phyloP scores from a whole-genome alignment of 768 basidiomycete genomes.

The Clitopilus passeckerianus region DNA sequence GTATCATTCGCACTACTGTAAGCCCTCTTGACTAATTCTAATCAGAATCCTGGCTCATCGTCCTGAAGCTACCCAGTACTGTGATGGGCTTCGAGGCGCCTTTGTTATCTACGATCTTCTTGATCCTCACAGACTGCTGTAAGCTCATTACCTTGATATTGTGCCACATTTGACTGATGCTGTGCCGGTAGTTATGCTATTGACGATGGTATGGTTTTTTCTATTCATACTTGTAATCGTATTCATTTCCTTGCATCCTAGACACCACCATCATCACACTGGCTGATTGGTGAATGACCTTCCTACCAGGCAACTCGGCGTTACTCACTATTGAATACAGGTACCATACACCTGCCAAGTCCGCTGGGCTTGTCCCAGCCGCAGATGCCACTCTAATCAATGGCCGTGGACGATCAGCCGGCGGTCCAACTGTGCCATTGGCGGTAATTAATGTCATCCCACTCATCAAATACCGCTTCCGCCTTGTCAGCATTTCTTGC shows the following conservation, averaged over 20 bases:
- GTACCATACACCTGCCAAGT: slow-evolving; percentile 22
- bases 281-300: slow-evolving; percentile 37
- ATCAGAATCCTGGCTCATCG: not conserved
- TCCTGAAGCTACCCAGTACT: slow-evolving; percentile 40
- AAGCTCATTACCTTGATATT: not conserved
- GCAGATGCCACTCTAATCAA: slow-evolving; percentile 39
- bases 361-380: slow-evolving; percentile 20
- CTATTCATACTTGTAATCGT: not conserved
- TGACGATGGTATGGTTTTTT: slow-evolving; percentile 33
- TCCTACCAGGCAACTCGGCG: not conserved
- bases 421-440: slow-evolving; percentile 27
- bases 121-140: slow-evolving; percentile 30
- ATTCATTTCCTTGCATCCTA: slow-evolving; percentile 3
- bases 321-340: slow-evolving; percentile 11
- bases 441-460: slow-evolving; percentile 32
- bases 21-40: not conserved
- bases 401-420: slow-evolving; percentile 39
- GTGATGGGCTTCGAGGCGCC: slow-evolving; percentile 49
- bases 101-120: slow-evolving; percentile 38
- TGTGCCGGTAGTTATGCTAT: slow-evolving; percentile 24
- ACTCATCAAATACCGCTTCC: slow-evolving; percentile 41
- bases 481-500: slow-evolving; percentile 41
- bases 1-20: slow-evolving; percentile 5
- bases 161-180: not conserved
- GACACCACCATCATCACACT: slow-evolving; percentile 42